phyloP scores from a whole-genome alignment of 805 yeast species.

The Crinitomyces ghanaensis region DNA sequence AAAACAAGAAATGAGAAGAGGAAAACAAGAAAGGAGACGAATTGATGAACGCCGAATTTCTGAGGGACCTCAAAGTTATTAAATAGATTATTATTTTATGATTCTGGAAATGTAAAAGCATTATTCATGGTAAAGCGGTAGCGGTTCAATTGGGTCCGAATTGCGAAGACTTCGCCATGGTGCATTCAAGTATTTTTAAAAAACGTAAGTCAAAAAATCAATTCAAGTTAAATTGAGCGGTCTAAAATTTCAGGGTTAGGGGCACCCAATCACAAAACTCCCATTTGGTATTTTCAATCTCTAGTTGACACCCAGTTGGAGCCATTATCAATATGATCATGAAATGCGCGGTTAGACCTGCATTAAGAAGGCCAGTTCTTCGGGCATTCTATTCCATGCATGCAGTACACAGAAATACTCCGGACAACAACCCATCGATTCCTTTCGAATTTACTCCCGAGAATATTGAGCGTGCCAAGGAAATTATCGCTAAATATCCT shows the following conservation, averaged over 20 bases:
- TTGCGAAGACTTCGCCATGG: no score
- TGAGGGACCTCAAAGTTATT: constrained; percentile 12
- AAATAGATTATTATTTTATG: constrained; percentile 4
- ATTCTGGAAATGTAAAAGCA: neutral
- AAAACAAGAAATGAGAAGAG: constrained; percentile 89
- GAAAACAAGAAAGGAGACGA: constrained; percentile 69
- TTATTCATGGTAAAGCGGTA: neutral
- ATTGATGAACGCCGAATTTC: constrained; percentile 7
- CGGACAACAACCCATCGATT: constrained; percentile 51
- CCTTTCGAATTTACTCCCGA: constrained; percentile 65
- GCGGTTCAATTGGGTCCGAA: neutral
- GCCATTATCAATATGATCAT: no score
- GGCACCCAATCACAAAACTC: no score
- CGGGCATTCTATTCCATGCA: constrained; percentile 10
- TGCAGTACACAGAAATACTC: constrained; percentile 62
- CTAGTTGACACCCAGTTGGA: no score
- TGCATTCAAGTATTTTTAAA: no score
- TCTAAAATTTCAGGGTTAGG: no score
- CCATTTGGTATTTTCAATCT: no score
- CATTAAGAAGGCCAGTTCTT: no score
- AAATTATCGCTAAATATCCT: constrained; percentile 69
- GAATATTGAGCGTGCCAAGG: constrained; percentile 57
- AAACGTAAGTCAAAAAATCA: no score
- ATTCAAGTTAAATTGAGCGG: no score
- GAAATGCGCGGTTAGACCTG: neutral